Evolutionary conservation across 148 eudicot species (phyloP), one percentile per base, ranked within the genome.

Genomic region (Fallopia convolvulus): DNA sequence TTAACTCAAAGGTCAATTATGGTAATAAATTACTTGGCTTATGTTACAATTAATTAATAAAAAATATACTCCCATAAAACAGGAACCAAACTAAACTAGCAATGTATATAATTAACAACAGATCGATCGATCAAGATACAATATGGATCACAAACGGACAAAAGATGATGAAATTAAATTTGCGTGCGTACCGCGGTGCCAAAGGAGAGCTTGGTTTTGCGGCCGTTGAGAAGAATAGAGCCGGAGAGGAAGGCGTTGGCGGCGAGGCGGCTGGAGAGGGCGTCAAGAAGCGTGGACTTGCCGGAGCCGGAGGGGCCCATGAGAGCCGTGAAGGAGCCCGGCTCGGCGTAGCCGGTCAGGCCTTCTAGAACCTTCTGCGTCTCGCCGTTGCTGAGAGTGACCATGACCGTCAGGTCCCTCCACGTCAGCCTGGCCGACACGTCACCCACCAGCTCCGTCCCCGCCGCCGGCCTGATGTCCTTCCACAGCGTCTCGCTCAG

Each of bases 281-380:
- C 94, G 47, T 95, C 99, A 12, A 95, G 90, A 5, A 95, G 85
- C 0, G 99, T 95, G 1, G 97, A 92, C 77, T 95, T 95, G 0
- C 99, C 99, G 0, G 97, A 92, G 11, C 99, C 99, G 17, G 99
- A 95, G 2, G 99, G 99, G 0, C 99, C 99, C 99, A 95, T 95
- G 12, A 95, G 90, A 3, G 97, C 97, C 0, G 97, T 95, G 58
- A 95, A 88, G 1, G 85, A 74, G 2, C 97, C 97, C 0, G 97
- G 97, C 80, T 92, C 99, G 4, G 99, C 99, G 70, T 92, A 95
- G 0, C 99, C 99, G 6, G 90, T 91, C 2, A 92, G 85, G 0
- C 87, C 84, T 76, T 95, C 89, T 0, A 95, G 74, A 11, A 95
- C 99, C 50, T 86, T 95, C 78, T 95, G 99, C 2, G 92, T 91